phyloP scores from a whole-genome alignment of 331 rosid species.

The Dryas integrifolia region DNA sequence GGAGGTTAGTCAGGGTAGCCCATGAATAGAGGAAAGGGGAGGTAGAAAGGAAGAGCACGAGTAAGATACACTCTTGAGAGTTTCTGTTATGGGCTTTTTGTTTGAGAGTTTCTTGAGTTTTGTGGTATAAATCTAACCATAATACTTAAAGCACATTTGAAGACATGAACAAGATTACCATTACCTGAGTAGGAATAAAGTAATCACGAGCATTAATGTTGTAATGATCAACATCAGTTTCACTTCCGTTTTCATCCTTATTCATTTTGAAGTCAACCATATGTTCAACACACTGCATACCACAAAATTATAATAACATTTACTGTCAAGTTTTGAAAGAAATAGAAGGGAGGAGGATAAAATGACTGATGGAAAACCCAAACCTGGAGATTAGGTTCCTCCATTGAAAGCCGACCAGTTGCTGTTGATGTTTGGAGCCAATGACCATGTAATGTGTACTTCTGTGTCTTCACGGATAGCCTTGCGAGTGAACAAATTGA shows the following conservation, averaged over 20 bases:
- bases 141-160: not conserved
- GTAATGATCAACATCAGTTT: constrained; percentile 35
- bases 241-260: constrained; percentile 49
- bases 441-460: constrained; percentile 84
- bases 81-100: not conserved
- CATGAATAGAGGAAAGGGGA: not conserved
- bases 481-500: constrained; percentile 83
- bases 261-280: constrained; percentile 64
- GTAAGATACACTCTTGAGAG: not conserved
- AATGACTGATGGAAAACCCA: constrained; percentile 20
- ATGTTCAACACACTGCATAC: constrained; percentile 85
- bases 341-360: constrained; percentile 5
- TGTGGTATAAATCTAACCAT: not conserved
- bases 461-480: constrained; percentile 67
- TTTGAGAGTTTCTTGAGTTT: not conserved
- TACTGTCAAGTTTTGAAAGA: constrained; percentile 9
- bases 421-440: constrained; percentile 98
- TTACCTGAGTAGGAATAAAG: constrained; percentile 85
- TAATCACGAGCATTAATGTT: constrained; percentile 83
- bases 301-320: constrained; percentile 22
- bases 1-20: not conserved
- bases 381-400: constrained; percentile 99
- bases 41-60: not conserved
- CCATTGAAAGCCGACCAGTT: constrained; percentile 98
- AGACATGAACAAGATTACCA: not conserved